Base-by-base conservation (phyloP, 2,329 filamentous ascomycete genomes). In the Aspergillus japonicus region DNA sequence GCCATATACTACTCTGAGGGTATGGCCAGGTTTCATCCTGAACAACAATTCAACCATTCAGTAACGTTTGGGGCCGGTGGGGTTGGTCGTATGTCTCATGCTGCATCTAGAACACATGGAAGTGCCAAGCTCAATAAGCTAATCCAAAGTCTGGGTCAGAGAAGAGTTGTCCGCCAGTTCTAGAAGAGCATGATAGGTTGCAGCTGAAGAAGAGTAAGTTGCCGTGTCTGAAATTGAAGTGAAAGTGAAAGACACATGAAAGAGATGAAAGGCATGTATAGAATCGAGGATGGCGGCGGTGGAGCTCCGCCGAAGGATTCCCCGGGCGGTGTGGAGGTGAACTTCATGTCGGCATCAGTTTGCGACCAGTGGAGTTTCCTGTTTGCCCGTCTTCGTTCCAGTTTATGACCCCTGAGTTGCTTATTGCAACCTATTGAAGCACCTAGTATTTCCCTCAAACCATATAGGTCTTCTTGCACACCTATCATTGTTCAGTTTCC, bases 271-370 rank as follows among this genome's bases (percentile, higher is more conserved):
- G 49, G 19, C 26, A 19, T 31, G 50, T 29, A 42, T 42, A 31
- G 29, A 42, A 16, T 35, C 35, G n/a, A 39, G 39, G 39, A 44
- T n/a, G 39, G 53, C 53, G n/a, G 42, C 53, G 44, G 53, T 42
- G 44, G 33, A 48, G 29, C 53, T 55, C 53, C 53, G 42, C 53
- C 51, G 51, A 42, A 42, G 26, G 33, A 16, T 33, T 19, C n/a
- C 26, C 24, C 53, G 53, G 53, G 53, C 53, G 53, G 53, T 55
- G 53, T 55, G 44, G 19, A 55, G 42, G 42, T 19, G 24, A 24
- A 48, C 42, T 55, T 55, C 53, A 44, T 35, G 44, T 47, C 53
- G 53, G 53, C 53, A 33, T 55, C 53, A 55, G 39, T 48, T 55
- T 55, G 39, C 42, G 53, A 47, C 42, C 53, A 55, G 12, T 31